Percentiles rank a stretch among this genome's conserved stretches.
Evolutionary conservation across 2,329 filamentous ascomycete species (phyloP).

Genomic region (Myriangium duriaei): DNA sequence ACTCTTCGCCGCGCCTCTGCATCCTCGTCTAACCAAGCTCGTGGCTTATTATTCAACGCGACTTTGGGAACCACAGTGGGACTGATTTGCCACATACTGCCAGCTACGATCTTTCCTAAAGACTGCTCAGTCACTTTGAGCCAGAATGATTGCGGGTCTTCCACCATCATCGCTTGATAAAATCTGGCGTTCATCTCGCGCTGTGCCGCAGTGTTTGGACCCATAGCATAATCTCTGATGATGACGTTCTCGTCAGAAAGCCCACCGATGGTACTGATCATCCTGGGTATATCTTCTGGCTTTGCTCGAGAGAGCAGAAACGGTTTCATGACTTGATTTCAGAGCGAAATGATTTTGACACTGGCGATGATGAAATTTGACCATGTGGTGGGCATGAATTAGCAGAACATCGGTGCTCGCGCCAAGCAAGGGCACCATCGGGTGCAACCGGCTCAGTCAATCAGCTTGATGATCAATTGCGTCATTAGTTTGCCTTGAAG

Average conservation of each 20-base stretch:
- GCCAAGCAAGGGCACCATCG: no score
- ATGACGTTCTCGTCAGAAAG: not conserved
- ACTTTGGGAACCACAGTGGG: constrained; percentile 11
- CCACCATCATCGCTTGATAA: constrained; percentile 13
- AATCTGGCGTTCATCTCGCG: constrained; percentile 9
- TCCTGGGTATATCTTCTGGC: no score
- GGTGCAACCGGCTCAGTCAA: no score
- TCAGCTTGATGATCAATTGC: no score
- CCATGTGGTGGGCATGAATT: no score
- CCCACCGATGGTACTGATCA: no score
- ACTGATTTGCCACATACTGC: constrained; percentile 21
- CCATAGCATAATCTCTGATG: constrained; percentile 15
- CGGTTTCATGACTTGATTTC: no score
- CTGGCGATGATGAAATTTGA: no score
- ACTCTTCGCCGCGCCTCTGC: constrained; percentile 9
- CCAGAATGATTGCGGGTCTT: constrained; percentile 19
- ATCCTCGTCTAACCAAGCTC: constrained; percentile 11
- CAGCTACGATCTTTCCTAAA: constrained; percentile 19
- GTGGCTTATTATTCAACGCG: constrained; percentile 2
- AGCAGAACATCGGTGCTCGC: no score
- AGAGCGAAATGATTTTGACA: no score
- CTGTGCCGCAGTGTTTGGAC: constrained; percentile 12
- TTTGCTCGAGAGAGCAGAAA: no score
- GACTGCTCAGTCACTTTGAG: constrained; percentile 18
- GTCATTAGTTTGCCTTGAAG: no score